Evolutionary conservation across 2,329 filamentous ascomycete genomes (phyloP).

Genomic region (Alternaria burnsii): DNA sequence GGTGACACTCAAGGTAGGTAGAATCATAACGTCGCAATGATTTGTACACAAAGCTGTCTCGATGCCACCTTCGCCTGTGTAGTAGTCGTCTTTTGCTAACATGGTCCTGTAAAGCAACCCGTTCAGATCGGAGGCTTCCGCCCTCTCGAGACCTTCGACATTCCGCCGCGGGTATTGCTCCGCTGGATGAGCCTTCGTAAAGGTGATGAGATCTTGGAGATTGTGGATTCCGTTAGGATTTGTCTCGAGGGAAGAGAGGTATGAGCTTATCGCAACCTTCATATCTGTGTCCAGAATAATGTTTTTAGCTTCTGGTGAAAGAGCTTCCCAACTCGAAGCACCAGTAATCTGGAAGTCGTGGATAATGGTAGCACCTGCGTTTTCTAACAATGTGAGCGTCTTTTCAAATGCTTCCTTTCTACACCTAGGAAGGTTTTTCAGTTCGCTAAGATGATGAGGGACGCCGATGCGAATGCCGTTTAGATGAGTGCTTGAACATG

Average conservation of each 20-base stretch:
- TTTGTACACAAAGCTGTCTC: conserved; percentile 63
- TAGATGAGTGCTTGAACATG: conserved; percentile 19
- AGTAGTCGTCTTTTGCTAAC: conserved; percentile 59
- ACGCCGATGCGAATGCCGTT: conserved; percentile 18
- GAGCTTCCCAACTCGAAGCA: conserved; percentile 51
- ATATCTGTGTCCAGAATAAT: conserved; percentile 66
- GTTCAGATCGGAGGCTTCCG: conserved; percentile 52
- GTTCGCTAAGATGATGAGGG: conserved; percentile 2
- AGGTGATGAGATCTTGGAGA: conserved; percentile 60
- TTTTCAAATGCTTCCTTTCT: conserved; percentile 14
- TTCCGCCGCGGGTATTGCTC: conserved; percentile 68
- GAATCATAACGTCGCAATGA: conserved; percentile 65
- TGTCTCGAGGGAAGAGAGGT: conserved; percentile 61
- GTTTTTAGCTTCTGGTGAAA: conserved; percentile 37
- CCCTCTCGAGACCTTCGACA: conserved; percentile 47
- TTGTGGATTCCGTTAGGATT: conserved; percentile 65
- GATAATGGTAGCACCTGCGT: conserved; percentile 20
- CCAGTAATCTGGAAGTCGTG: conserved; percentile 46
- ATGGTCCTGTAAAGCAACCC: conserved; percentile 62
- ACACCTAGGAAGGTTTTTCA: neutral
- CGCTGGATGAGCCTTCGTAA: conserved; percentile 59
- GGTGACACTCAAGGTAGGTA: conserved; percentile 63
- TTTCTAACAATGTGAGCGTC: conserved; percentile 9
- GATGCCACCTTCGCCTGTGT: conserved; percentile 65
- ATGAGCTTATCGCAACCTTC: conserved; percentile 61